phyloP scores from a whole-genome alignment of 2,329 filamentous ascomycete genomes.

The Apiospora rasikravindrae region DNA sequence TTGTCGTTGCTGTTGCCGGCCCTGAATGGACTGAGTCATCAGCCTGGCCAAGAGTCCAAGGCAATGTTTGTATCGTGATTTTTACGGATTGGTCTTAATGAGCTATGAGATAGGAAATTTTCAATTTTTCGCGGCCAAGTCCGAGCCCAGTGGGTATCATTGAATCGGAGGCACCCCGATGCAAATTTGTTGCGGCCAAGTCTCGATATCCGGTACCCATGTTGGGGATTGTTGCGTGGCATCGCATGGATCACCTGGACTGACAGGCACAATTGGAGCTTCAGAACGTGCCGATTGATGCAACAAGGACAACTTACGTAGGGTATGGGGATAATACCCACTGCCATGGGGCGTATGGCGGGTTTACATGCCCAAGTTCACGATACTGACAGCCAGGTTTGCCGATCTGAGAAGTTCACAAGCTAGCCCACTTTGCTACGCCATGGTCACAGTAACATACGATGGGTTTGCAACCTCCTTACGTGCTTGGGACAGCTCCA shows the following conservation, averaged over 20 bases:
- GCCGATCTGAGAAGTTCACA: background rate
- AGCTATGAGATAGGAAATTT: background rate
- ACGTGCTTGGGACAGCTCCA: background rate
- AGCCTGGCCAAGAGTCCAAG: constrained; percentile 5
- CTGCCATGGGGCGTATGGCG: background rate
- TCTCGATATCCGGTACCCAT: background rate
- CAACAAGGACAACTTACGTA: background rate
- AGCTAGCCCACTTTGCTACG: background rate
- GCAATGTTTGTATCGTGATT: background rate
- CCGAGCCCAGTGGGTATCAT: background rate
- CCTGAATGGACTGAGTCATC: constrained; percentile 19
- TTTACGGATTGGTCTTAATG: background rate
- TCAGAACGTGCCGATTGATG: background rate
- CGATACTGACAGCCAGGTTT: background rate
- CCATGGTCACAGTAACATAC: background rate
- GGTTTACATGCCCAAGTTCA: background rate
- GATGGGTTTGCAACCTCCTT: background rate
- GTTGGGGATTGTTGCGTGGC: background rate
- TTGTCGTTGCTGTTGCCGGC: background rate
- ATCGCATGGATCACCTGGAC: background rate
- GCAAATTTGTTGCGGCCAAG: background rate
- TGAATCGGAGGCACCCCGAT: background rate
- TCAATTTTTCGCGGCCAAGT: background rate
- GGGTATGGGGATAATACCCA: background rate
- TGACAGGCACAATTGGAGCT: background rate